A percentile compares a stretch with the other conserved stretches of the same genome.
These are phyloP conservation scores for Starmerella bacillaris DNA, from an alignment of 805 yeast species.

Conservation along the genomic window DNA sequence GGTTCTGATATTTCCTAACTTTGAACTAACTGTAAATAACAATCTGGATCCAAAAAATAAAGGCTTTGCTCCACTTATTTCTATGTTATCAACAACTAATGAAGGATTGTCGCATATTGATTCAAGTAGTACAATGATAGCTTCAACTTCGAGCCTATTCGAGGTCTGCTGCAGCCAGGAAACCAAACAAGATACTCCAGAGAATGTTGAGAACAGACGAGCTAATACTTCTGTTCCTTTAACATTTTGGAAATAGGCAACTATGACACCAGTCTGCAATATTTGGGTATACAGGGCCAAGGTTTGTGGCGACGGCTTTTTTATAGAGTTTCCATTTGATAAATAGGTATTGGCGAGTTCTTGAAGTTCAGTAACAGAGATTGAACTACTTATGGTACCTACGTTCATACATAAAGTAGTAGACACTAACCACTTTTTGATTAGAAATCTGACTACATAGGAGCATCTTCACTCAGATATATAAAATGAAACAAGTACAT, in stretches of 20 bases:
- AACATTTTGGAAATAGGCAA: not conserved
- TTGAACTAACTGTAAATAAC: slow-evolving; percentile 2
- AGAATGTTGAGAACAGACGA: slow-evolving; percentile 3
- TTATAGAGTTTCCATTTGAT: not conserved
- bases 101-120: not conserved
- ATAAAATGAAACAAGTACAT: too few species aligned
- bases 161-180: slow-evolving; percentile 5
- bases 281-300: slow-evolving; percentile 7
- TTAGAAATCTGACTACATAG: too few species aligned
- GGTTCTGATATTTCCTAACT: slow-evolving; percentile 8
- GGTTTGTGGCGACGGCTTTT: not conserved
- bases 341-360: too few species aligned
- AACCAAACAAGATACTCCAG: slow-evolving; percentile 8
- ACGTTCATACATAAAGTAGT: too few species aligned
- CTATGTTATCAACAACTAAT: not conserved
- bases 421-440: too few species aligned
- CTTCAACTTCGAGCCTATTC: slow-evolving; percentile 1
- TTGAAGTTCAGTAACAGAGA: too few species aligned
- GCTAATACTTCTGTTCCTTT: not conserved
- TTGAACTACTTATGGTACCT: too few species aligned
- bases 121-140: slow-evolving; percentile 3
- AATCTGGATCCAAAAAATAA: slow-evolving; percentile 13
- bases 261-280: slow-evolving; percentile 3
- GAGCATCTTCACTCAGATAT: too few species aligned
- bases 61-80: not conserved